These are phyloP conservation scores for Ogataea nitratoaversa DNA, from an alignment of 805 yeast species.

Conservation along the genomic window DNA sequence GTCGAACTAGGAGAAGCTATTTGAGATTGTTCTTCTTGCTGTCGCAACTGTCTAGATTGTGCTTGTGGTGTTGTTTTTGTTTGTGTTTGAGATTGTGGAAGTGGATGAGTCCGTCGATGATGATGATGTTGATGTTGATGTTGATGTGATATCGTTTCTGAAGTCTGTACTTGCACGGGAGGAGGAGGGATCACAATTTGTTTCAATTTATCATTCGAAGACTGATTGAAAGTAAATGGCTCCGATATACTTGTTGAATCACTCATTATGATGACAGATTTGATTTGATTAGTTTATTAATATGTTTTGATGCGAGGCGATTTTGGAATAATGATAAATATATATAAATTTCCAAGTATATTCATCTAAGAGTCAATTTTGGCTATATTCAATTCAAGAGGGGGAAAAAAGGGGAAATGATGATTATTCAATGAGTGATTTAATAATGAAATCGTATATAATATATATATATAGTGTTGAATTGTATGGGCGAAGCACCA, in stretches of 20 bases:
- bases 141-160: not conserved
- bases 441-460: not conserved
- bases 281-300: too few relatives aligned
- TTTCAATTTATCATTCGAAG: not conserved
- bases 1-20: too few relatives aligned
- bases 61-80: not conserved
- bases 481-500: too few relatives aligned
- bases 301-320: too few relatives aligned
- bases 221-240: not conserved
- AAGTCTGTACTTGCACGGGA: conserved; percentile 1
- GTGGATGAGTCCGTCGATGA: not conserved
- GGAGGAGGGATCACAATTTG: conserved; percentile 16
- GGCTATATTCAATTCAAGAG: too few relatives aligned
- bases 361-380: too few relatives aligned
- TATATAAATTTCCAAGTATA: not conserved
- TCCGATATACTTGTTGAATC: not conserved
- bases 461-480: not conserved
- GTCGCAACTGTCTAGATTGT: not conserved
- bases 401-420: too few relatives aligned
- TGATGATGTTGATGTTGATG: not conserved
- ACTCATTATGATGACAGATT: not conserved
- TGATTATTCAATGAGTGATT: too few relatives aligned
- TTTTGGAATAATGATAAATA: not conserved
- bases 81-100: not conserved
- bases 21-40: not conserved